Evolutionary conservation across 805 yeast genomes (phyloP), one percentile per base, ranked within the genome.

Genomic region (Nakazawaea wyomingensis): DNA sequence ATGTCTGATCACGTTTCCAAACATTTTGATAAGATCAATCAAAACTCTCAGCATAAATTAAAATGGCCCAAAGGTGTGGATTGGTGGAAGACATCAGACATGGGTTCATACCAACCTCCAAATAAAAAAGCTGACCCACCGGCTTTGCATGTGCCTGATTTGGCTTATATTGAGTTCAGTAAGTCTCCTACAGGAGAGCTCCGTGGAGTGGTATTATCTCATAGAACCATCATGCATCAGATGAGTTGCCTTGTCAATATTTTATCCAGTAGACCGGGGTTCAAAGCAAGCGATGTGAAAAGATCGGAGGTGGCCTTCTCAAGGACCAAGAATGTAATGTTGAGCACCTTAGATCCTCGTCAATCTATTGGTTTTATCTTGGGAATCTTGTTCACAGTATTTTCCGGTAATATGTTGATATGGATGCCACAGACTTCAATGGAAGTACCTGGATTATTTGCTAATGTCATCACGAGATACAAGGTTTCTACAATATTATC

Each of bases 91-190:
- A 90, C 97, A 1, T 81, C 85, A 18, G 97, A 90, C 54, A 74
- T 91, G 65, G 97, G 97, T 0, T 65, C 77, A 1, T 82, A 75
- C 50, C 78, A 78, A 39, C 65, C 68, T 1, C 73, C 78, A 24
- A 74, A 80, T 3, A 79, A 74, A 51, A 74, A 76, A 43, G 69
- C 65, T 5, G 81, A 72, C 16, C 72, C 74, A 1, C 87, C 90
- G 1, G 77, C 85, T 0, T 63, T 80, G 35, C 86, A 83, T 50
- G 77, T 80, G 1, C 86, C 90, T 1, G 95, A 87, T 54, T 65
- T 93, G 46, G 96, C 98, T 0, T 93, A 93, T 55, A 90, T 93
- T 11, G 99, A 93, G 63, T 93, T 85, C 56, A 79, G 93, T 0
- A 76, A 90, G 52, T 84, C 95, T 1, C 95, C 97, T 0, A 77